Conservation (phyloP, 352 stramenopile genomes). For the Globisporangium irregulare region DNA sequence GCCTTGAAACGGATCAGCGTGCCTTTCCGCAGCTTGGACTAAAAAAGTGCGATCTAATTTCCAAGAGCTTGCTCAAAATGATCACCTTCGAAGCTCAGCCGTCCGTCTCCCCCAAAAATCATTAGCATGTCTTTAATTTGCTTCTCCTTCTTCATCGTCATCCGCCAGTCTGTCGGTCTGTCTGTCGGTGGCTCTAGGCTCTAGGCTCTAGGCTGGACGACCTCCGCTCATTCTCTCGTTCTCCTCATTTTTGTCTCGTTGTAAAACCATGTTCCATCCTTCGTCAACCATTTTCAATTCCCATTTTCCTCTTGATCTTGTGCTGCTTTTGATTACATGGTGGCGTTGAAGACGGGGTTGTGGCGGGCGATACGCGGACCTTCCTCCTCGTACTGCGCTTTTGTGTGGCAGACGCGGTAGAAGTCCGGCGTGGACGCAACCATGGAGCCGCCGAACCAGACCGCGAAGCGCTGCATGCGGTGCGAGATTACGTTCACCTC, state of each 20-base stretch:
- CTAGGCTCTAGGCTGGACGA: not conserved
- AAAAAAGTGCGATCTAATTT: constrained; percentile 1
- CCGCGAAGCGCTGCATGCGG: constrained; percentile 92
- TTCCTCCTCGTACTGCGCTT: constrained; percentile 96
- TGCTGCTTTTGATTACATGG: constrained; percentile 66
- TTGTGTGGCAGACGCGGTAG: constrained; percentile 95
- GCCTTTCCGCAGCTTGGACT: not conserved
- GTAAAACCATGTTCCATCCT: not conserved
- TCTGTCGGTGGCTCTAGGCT: not conserved
- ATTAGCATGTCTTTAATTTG: constrained; percentile 1
- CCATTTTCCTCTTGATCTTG: not conserved
- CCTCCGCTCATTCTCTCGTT: not conserved
- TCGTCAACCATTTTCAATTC: not conserved
- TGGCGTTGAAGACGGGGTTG: constrained; percentile 94
- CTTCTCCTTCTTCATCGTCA: not conserved
- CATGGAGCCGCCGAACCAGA: constrained; percentile 95
- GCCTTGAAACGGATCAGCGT: not conserved
- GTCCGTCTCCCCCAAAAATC: constrained; percentile 3
- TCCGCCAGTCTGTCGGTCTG: no score
- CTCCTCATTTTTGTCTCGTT: not conserved
- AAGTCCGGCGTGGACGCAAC: constrained; percentile 94
- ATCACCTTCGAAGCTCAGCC: not conserved
- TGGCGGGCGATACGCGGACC: constrained; percentile 92
- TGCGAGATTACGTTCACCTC: constrained; percentile 95
- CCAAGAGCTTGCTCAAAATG: not conserved